Base-by-base conservation (phyloP, 1,284 basidiomycete species). In the Salmacisia buchloeana region DNA sequence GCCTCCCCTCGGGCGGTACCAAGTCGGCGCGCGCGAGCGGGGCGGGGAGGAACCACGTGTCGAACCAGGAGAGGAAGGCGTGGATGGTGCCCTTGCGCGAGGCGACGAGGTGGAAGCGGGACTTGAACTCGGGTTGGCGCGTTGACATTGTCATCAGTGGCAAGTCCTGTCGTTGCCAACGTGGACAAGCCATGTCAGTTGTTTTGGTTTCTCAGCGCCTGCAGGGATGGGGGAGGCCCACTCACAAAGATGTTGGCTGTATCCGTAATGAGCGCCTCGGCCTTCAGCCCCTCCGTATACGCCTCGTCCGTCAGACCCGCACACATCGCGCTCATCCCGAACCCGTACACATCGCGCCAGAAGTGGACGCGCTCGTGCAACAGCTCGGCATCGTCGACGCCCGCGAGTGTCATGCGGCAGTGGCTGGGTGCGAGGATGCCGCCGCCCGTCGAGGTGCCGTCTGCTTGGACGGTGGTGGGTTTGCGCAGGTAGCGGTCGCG, bases 401-500 rank as follows among this genome's bases (percentile, higher is more conserved):
- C 85, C 2, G 85, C 87, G 23, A 97, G 82, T 82, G 90, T 86
- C 82, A 98, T 91, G 67, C 87, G 85, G 66, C 88, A 90, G 75
- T 97, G 91, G 71, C 89, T 92, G 0, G 94, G 94, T 0, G 89
- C 92, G 86, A 98, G 88, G n/a, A 97, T 82, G 0, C 93, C 93
- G 0, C 65, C 82, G 5, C 57, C 31, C 27, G 1, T 54, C 2
- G 49, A 54, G 21, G 49, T 54, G 27, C 49, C 49, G 15, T 54
- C 27, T 6, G 23, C 27, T 18, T 27, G 29, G 29, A 54, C 13
- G 18, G 31, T 9, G 34, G 31, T 58, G 35, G 56, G 56, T 43
- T 83, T 83, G 46, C 43, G 43, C 13, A 97, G 83, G 82, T 92
- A 97, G 18, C 87, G 85, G 78, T 96, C 91, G 27, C 93, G 85